Conservation (phyloP, 2,329 filamentous ascomycete species). For the Colletotrichum neosansevieriae region DNA sequence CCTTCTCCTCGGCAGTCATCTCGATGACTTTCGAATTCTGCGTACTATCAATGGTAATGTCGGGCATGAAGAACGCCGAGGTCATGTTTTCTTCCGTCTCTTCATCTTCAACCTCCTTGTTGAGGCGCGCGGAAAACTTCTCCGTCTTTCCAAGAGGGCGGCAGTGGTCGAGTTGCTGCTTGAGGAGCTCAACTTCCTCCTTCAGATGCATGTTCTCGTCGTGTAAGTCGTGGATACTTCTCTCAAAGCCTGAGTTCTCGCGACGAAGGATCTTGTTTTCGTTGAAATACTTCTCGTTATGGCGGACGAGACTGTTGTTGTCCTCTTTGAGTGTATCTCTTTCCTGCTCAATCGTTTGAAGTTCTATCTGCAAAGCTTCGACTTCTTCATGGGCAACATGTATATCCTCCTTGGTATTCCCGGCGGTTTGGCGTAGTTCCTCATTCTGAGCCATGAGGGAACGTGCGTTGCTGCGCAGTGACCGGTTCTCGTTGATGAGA, state of each 20-base stretch:
- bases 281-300: conserved; percentile 67
- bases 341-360: conserved; percentile 56
- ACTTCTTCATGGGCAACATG: conserved; percentile 55
- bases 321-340: conserved; percentile 61
- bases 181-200: conserved; percentile 60
- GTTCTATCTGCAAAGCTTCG: conserved; percentile 54
- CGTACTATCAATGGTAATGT: conserved; percentile 66
- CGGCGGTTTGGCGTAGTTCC: conserved; percentile 57
- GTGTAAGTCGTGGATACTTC: conserved; percentile 58
- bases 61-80: conserved; percentile 69
- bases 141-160: conserved; percentile 54
- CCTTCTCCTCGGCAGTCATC: conserved; percentile 33
- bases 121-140: conserved; percentile 47
- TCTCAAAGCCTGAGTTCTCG: conserved; percentile 63
- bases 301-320: conserved; percentile 64
- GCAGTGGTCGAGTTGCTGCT: conserved; percentile 58
- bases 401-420: conserved; percentile 56
- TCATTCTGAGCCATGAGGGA: conserved; percentile 57
- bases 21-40: conserved; percentile 46
- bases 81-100: conserved; percentile 63
- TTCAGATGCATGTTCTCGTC: conserved; percentile 61
- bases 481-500: conserved; percentile 58
- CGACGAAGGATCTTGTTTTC: conserved; percentile 63
- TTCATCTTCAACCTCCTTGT: conserved; percentile 48
- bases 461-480: conserved; percentile 57